phyloP scores from a whole-genome alignment of 2,329 filamentous ascomycete genomes.

The Lithohypha guttulata region DNA sequence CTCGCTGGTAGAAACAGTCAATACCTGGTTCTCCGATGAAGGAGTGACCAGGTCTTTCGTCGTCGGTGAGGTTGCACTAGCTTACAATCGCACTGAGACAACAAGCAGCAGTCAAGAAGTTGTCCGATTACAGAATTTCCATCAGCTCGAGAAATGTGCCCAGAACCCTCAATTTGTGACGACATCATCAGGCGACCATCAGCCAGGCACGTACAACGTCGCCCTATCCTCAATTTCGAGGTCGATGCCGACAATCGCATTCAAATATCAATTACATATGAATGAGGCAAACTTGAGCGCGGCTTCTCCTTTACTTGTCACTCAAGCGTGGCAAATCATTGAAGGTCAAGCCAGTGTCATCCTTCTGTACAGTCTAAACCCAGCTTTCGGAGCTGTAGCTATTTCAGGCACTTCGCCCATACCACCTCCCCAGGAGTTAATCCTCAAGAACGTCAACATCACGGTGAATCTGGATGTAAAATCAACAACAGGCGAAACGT shows the following conservation, averaged over 20 bases:
- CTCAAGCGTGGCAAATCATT: conserved; percentile 71
- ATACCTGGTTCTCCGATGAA: conserved; percentile 67
- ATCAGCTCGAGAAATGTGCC: conserved; percentile 79
- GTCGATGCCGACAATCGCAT: conserved; percentile 58
- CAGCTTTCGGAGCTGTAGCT: conserved; percentile 40
- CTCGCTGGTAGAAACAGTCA: conserved; percentile 87
- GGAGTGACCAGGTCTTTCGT: conserved; percentile 61
- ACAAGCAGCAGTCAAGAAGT: conserved; percentile 43
- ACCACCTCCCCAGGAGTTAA: conserved; percentile 38
- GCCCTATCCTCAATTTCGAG: conserved; percentile 60
- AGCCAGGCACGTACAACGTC: conserved; percentile 62
- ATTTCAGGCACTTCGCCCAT: conserved; percentile 22
- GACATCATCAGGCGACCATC: conserved; percentile 19
- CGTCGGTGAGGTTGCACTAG: conserved; percentile 78
- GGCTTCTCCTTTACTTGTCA: conserved; percentile 63
- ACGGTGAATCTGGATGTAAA: conserved; percentile 39
- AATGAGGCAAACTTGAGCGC: conserved; percentile 44
- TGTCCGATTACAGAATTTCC: conserved; percentile 79
- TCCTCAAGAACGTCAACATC: conserved; percentile 67
- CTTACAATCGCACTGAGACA: conserved; percentile 53
- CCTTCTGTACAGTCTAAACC: conserved; percentile 74
- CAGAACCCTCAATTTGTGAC: conserved; percentile 87
- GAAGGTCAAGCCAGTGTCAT: conserved; percentile 77
- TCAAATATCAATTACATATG: conserved; percentile 82
- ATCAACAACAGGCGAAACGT: conserved; percentile 17